Evolutionary conservation across 805 yeast species (phyloP).

Genomic region (Candida nemodendra): DNA sequence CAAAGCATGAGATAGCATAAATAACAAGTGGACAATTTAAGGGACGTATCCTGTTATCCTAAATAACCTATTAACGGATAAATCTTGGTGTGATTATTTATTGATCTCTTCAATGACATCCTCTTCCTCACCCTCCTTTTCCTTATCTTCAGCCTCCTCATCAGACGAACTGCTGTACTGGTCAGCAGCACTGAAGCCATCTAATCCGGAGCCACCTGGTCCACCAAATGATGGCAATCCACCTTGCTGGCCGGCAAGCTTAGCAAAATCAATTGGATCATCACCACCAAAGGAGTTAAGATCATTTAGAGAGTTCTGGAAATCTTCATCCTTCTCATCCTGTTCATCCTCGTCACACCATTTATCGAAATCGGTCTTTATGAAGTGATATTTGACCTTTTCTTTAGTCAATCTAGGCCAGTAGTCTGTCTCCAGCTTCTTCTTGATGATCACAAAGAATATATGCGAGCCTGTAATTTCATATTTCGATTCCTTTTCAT

Average conservation of each 20-base stretch:
- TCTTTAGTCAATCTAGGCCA: constrained; percentile 97
- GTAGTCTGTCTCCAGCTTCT: constrained; percentile 64
- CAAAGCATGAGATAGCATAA: too few relatives aligned
- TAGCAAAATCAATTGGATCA: constrained; percentile 28
- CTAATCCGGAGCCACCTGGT: constrained; percentile 17
- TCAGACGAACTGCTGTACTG: constrained; percentile 32
- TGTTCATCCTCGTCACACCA: constrained; percentile 99
- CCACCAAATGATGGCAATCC: constrained; percentile 46
- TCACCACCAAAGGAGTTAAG: constrained; percentile 23
- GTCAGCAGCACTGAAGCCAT: constrained; percentile 24
- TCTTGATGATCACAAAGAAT: constrained; percentile 67
- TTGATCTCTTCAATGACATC: constrained; percentile 5
- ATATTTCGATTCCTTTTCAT: constrained; percentile 58
- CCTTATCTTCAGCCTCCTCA: constrained; percentile 24
- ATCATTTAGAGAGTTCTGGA: constrained; percentile 23
- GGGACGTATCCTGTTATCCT: too few relatives aligned
- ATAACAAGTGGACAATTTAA: too few relatives aligned
- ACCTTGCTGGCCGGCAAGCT: constrained; percentile 33
- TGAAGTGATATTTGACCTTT: constrained; percentile 71
- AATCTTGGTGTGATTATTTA: too few relatives aligned
- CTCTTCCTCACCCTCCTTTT: constrained; percentile 7
- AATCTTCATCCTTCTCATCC: constrained; percentile 56
- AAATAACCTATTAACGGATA: too few relatives aligned
- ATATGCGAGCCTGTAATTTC: constrained; percentile 63
- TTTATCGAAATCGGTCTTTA: constrained; percentile 93